Evolutionary conservation across 2,329 filamentous ascomycete species (phyloP), one percentile per base, ranked within the genome.

Genomic region (Aspergillus sp.): DNA sequence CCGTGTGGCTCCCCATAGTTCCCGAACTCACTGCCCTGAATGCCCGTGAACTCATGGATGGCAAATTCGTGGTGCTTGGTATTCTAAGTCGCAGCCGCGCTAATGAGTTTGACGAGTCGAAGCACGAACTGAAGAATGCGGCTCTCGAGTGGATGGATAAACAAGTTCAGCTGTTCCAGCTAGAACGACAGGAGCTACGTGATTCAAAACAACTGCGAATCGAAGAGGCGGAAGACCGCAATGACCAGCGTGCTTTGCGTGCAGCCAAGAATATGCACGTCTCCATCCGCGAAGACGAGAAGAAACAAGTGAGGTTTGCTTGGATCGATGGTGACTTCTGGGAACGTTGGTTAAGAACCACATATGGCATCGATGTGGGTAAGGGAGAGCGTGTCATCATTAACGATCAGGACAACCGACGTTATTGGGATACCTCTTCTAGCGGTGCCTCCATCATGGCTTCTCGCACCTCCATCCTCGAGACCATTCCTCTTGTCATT

Each of bases 141-240:
- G 95, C 95, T 8, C 84, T 93, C 60, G 95, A 98, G 74, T 99
- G 95, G 93, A 96, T 98, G 85, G 93, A 98, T 74, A 95, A 96
- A 78, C 91, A 97, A 75, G 89, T 91, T 17, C 88, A 93, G 66
- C 83, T 91, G 40, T 97, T 96, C 81, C 91, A 96, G 73, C 85
- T 96, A 15, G 93, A 98, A 76, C 84, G 93, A 57, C 91, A 97
- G 78, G 95, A 96, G 74, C 82, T 97, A 49, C 88, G 95, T 52
- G 93, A 98, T 74, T 88, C 92, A 5, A 99, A 99, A 80, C 92
- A 98, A 73, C 82, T 97, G 62, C 87, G 93, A 48, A 95, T 99
- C 55, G 95, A 99, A 73, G 95, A 99, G 75, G 96, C 95, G 4
- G 89, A 97, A 72, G 93, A 97, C 73, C 89, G 92, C 50, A 88